These are phyloP conservation scores for Ascochyta clinopodiicola DNA, from an alignment of 2,329 filamentous ascomycete genomes.

Conservation along the genomic window DNA sequence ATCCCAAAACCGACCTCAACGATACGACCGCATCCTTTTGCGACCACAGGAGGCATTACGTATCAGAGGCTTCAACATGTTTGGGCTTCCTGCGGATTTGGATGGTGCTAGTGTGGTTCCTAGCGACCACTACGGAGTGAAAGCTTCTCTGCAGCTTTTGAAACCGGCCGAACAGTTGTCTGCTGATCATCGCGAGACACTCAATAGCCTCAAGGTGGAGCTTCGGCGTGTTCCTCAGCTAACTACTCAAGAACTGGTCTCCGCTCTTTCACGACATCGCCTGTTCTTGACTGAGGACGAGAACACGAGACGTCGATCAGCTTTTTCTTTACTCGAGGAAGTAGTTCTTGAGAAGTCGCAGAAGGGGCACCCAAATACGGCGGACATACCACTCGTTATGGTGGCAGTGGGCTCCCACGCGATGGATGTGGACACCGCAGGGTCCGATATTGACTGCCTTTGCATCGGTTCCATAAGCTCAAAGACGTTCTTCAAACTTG, in stretches of 20 bases:
- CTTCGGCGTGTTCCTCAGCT: constrained; percentile 15
- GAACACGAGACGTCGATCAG: constrained; percentile 49
- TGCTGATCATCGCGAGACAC: constrained; percentile 1
- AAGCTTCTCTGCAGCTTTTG: constrained; percentile 44
- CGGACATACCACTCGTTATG: constrained; percentile 56
- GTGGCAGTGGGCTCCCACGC: constrained; percentile 71
- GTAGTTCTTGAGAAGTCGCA: constrained; percentile 48
- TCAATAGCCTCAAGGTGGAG: constrained; percentile 19
- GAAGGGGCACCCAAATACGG: constrained; percentile 7
- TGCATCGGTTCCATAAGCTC: constrained; percentile 68
- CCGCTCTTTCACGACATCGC: constrained; percentile 19
- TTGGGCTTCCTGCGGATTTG: constrained; percentile 55
- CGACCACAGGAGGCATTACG: constrained; percentile 51
- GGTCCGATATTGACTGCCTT: constrained; percentile 70
- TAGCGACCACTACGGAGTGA: constrained; percentile 64
- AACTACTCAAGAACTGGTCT: constrained; percentile 22
- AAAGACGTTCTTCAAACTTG: constrained; percentile 67
- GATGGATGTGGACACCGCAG: constrained; percentile 65
- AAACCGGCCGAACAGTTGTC: neutral
- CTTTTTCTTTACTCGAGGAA: constrained; percentile 56
- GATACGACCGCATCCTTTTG: constrained; percentile 70
- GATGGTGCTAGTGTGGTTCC: constrained; percentile 28
- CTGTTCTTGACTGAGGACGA: constrained; percentile 60
- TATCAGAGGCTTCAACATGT: constrained; percentile 62
- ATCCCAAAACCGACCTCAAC: constrained; percentile 66